Percentiles rank a stretch among this genome's conserved stretches.
Conservation (phyloP, 331 rosid species). For the Arachis monticola region DNA sequence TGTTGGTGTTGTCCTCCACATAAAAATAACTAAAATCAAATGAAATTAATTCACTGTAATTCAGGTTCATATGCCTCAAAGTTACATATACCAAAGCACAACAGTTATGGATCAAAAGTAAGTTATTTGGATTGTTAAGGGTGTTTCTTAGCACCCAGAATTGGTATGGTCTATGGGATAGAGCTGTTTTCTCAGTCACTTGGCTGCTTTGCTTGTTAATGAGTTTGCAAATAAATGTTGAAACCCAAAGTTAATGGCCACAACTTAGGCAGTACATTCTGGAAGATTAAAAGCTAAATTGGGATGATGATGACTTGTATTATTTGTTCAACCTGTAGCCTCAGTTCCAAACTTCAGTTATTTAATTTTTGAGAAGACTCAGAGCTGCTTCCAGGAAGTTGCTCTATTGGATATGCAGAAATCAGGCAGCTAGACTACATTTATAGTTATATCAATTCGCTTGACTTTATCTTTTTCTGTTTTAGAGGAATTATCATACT, state of each 20-base stretch:
- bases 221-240: constrained; percentile 2
- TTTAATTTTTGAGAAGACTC: not conserved
- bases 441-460: not conserved
- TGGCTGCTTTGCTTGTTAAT: constrained; percentile 3
- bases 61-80: constrained; percentile 28
- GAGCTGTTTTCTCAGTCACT: constrained; percentile 2
- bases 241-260: constrained; percentile 16
- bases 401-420: not conserved
- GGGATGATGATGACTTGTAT: not conserved
- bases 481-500: not conserved
- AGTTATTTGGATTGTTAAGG: not conserved
- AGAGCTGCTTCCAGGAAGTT: not conserved
- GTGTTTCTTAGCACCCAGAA: constrained; percentile 26
- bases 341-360: not conserved
- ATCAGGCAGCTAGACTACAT: not conserved
- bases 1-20: constrained; percentile 12
- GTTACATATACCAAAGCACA: constrained; percentile 39
- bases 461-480: not conserved
- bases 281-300: not conserved
- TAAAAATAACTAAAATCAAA: constrained; percentile 19
- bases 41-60: constrained; percentile 28
- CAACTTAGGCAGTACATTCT: not conserved
- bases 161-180: constrained; percentile 5
- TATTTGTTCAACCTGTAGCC: not conserved
- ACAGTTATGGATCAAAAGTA: constrained; percentile 19